A percentile compares a stretch with the other conserved stretches of the same genome.
phyloP scores from a whole-genome alignment of 768 basidiomycete species.

The Suillus bovinus region DNA sequence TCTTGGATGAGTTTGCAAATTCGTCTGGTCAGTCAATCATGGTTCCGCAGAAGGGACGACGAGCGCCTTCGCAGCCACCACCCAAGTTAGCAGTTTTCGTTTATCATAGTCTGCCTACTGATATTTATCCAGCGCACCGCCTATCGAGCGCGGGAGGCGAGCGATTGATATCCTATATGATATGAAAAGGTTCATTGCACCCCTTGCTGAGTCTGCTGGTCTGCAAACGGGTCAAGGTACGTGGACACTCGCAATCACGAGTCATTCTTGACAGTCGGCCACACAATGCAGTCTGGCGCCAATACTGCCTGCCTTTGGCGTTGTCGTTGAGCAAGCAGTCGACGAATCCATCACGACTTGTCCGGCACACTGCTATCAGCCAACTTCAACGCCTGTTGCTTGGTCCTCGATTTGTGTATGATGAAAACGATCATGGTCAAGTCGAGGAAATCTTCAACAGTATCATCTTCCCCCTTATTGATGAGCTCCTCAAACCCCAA shows the following conservation, averaged over 20 bases:
- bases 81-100: conserved; percentile 45
- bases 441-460: conserved; percentile 86
- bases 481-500: conserved; percentile 86
- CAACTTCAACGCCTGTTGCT: conserved; percentile 85
- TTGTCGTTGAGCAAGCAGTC: conserved; percentile 78
- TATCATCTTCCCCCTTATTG: conserved; percentile 88
- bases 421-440: conserved; percentile 57
- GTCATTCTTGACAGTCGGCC: conserved; percentile 9
- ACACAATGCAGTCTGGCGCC: conserved; percentile 67
- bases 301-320: conserved; percentile 73
- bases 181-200: conserved; percentile 64
- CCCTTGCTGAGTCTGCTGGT: conserved; percentile 53
- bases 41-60: conserved; percentile 51
- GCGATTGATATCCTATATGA: conserved; percentile 81
- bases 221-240: conserved; percentile 35
- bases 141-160: conserved; percentile 76
- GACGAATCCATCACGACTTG: conserved; percentile 77
- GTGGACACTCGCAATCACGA: conserved; percentile 8
- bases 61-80: conserved; percentile 48
- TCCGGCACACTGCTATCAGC: conserved; percentile 77
- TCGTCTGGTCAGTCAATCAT: conserved; percentile 67
- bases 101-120: neutral
- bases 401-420: conserved; percentile 67
- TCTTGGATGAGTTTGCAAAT: conserved; percentile 86
- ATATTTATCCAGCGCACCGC: conserved; percentile 56